Base-by-base conservation (phyloP, 1,284 basidiomycete species). In the Rhodotorula sp. region DNA sequence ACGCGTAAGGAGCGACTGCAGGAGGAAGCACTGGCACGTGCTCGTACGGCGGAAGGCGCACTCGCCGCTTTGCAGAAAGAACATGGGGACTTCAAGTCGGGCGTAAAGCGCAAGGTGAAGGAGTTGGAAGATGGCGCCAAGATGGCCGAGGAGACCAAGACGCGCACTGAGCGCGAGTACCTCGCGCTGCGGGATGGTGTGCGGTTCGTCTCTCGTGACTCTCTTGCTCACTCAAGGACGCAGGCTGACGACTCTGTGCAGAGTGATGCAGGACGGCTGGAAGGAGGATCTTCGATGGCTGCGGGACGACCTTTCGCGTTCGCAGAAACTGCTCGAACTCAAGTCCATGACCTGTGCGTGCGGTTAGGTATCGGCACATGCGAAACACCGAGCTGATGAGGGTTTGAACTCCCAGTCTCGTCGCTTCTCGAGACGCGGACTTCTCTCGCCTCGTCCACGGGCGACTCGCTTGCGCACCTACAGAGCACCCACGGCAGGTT, bases 1-100 rank as follows among this genome's bases (percentile, higher is more conserved):
- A 87, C 90, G 42, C 85, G 92, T 68, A 94, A 94, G 80, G 92
- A 94, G 81, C 85, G 92, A 68, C 79, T 93, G 67, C 81, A 92
- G 70, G 89, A 91, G 80, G 92, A 94, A 56, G 77, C 79, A 25
- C 77, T 81, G 19, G 74, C 77, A 13, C 77, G 81, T 0, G 80
- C 81, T 1, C 72, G 80, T 0, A 68, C 74, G 41, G 81, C 81
- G 7, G 81, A 82, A 63, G 48, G 57, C 4, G 75, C 79, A 17
- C 63, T 78, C n/a, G 42, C 45, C 8, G 41, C 56, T 5, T 46
- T 75, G 4, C 74, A 74, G 52, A 34, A n/a, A 16, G 72, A 73
- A 21, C 73, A 77, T 34, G 64, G 70, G 16, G 64, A 58, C 12
- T 50, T 71, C 17, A 61, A 74, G n/a, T n/a, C 49, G 1, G 56